Percentiles rank a stretch among this genome's conserved stretches.
These are phyloP conservation scores for Apiospora phragmitis DNA, from an alignment of 2,329 filamentous ascomycete genomes.

Conservation along the genomic window DNA sequence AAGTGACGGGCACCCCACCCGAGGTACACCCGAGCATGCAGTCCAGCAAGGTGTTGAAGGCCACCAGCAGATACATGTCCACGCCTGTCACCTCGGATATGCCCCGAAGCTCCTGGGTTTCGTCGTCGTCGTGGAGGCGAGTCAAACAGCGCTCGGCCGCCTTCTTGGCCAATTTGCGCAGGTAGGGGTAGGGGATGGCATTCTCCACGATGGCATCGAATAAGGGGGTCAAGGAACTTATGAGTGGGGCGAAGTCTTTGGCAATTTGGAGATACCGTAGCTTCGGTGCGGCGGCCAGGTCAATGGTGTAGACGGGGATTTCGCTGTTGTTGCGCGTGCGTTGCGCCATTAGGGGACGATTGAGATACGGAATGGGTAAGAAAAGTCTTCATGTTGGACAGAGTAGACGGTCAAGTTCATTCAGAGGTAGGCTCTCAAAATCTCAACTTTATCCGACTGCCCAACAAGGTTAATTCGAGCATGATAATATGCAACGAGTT, in stretches of 20 bases:
- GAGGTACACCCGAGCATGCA: conserved; percentile 66
- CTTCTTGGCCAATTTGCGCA: conserved; percentile 28
- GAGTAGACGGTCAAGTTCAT: background rate
- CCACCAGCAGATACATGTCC: conserved; percentile 59
- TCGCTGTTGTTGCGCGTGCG: conserved; percentile 6
- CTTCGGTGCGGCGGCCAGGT: conserved; percentile 53
- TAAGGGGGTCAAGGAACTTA: conserved; percentile 44
- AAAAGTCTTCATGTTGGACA: background rate
- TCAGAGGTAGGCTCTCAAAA: background rate
- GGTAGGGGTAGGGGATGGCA: conserved; percentile 21
- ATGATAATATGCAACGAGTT: background rate
- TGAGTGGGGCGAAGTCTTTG: conserved; percentile 41
- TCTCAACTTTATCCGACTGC: background rate
- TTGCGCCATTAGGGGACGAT: background rate
- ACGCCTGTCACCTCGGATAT: conserved; percentile 53
- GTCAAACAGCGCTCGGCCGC: conserved; percentile 49
- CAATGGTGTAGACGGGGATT: conserved; percentile 39
- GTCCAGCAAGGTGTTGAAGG: conserved; percentile 64
- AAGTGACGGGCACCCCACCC: conserved; percentile 32
- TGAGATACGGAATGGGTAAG: background rate
- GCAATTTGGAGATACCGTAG: conserved; percentile 53
- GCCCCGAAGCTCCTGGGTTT: conserved; percentile 61
- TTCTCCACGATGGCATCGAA: conserved; percentile 51
- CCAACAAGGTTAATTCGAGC: background rate
- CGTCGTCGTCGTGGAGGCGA: conserved; percentile 52